Base-by-base conservation (phyloP, 2,329 filamentous ascomycete species). In the Zymoseptoria crescenta region DNA sequence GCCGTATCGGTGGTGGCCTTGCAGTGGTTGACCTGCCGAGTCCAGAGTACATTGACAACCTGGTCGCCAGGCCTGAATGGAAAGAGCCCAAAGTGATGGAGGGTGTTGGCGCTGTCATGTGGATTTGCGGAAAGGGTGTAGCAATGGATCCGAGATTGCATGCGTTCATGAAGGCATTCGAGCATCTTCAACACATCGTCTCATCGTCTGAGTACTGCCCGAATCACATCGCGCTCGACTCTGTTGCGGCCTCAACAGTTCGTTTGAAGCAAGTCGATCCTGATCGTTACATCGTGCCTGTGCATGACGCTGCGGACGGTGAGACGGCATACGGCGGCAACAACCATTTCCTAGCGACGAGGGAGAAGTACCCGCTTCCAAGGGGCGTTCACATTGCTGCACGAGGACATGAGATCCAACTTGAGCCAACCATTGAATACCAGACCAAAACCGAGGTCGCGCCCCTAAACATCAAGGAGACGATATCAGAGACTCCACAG, bases 1-100 rank as follows among this genome's bases (percentile, higher is more conserved):
- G 80, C 2, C 80, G 85, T 57, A 79, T 82, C 5, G 91, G 91
- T 9, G 83, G 80, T 57, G 92, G 90, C 2, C 80, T 96, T 63
- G 87, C 89, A 8, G 79, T 99, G 7, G 78, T 95, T 49, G 92
- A 97, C 66, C 73, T 99, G 7, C 89, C 91, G 1, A 82, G 86
- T 13, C 62, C 72, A 0, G 83, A 85, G 7, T 92, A 94, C 68
- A 76, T 97, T 27, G 83, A 87, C 10, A 74, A 81, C 5, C 80
- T 96, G 56, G 67, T 96, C 50, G 76, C 79, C 41, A 83, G 90
- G 30, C 80, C 85, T 2, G 93, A 96, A 72, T 92, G 89, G 85
- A 76, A 79, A 19, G 82, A 83, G 45, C 67, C 77, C 9, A 76
- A 83, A 29, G 76, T 95, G 35, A 89, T 90, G 79, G 77, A 78